phyloP scores from a whole-genome alignment of 495 filamentous ascomycete species.

The Penicillium cataractarum region DNA sequence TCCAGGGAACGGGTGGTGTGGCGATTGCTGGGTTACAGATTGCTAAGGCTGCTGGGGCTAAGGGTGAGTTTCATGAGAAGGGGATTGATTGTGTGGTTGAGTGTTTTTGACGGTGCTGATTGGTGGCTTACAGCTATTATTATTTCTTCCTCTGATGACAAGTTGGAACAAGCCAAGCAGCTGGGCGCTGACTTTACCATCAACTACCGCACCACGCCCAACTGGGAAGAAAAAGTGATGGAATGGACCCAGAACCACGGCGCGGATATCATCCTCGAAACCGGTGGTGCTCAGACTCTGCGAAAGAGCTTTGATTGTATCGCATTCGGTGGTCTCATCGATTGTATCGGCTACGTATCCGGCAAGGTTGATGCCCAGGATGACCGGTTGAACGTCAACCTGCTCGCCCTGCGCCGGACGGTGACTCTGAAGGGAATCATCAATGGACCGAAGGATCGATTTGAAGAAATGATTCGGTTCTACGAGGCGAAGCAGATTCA shows the following conservation, averaged over 20 bases:
- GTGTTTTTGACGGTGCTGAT: neutral
- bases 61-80: conserved; percentile 57
- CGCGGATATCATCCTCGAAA: conserved; percentile 71
- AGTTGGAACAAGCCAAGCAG: conserved; percentile 64
- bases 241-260: conserved; percentile 60
- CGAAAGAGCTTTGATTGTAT: conserved; percentile 65
- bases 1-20: conserved; percentile 82
- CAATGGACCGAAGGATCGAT: conserved; percentile 60
- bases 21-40: conserved; percentile 77
- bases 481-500: conserved; percentile 64
- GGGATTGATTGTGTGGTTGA: too few relatives aligned
- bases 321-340: conserved; percentile 67
- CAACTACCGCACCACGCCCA: conserved; percentile 68
- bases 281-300: conserved; percentile 64
- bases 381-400: conserved; percentile 49
- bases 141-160: conserved; percentile 71
- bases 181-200: conserved; percentile 59
- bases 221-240: conserved; percentile 73
- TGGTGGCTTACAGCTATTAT: conserved; percentile 59
- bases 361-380: conserved; percentile 54
- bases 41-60: conserved; percentile 77
- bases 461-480: conserved; percentile 64
- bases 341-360: conserved; percentile 67
- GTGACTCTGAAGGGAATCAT: conserved; percentile 63
- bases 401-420: conserved; percentile 53